Evolutionary conservation across 176 grass and related monocot genomes (phyloP).

Genomic region (Eragrostis nindensis): DNA sequence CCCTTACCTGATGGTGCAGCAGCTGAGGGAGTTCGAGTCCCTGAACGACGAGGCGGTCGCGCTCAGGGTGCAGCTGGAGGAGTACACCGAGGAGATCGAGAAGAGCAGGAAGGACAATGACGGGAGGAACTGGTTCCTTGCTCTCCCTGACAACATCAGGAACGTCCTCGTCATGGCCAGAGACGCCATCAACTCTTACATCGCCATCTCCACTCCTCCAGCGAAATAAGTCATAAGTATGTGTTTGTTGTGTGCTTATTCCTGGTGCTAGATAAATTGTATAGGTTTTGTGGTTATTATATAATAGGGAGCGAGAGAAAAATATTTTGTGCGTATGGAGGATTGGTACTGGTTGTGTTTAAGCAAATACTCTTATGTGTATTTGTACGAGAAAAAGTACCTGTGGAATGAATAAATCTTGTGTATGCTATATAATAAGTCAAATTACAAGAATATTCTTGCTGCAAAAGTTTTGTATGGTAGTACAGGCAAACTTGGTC

Average conservation of each 20-base stretch:
- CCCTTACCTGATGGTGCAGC: conserved; percentile 19
- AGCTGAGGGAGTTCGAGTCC: conserved; percentile 25
- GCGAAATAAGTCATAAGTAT: not conserved
- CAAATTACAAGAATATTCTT: too few species aligned
- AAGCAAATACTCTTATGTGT: not conserved
- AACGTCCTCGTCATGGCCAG: conserved; percentile 19
- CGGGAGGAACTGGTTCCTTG: conserved; percentile 18
- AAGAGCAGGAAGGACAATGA: not conserved
- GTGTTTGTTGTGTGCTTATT: too few species aligned
- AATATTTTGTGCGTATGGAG: not conserved
- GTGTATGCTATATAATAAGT: too few species aligned
- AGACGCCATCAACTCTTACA: conserved; percentile 9
- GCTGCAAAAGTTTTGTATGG: too few species aligned
- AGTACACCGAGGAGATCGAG: conserved; percentile 23
- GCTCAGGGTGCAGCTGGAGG: conserved; percentile 34
- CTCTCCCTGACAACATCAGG: conserved; percentile 11
- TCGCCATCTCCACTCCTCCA: not conserved
- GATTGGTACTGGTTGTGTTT: not conserved
- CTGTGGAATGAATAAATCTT: too few species aligned
- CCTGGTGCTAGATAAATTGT: not conserved
- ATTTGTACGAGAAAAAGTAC: not conserved
- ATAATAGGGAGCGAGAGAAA: not conserved
- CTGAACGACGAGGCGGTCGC: conserved; percentile 17
- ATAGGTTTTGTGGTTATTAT: not conserved
- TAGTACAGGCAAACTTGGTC: too few species aligned